A percentile compares a stretch with the other conserved stretches of the same genome.
Conservation (phyloP, 2,329 filamentous ascomycete species). For the Westerdykella sp. region DNA sequence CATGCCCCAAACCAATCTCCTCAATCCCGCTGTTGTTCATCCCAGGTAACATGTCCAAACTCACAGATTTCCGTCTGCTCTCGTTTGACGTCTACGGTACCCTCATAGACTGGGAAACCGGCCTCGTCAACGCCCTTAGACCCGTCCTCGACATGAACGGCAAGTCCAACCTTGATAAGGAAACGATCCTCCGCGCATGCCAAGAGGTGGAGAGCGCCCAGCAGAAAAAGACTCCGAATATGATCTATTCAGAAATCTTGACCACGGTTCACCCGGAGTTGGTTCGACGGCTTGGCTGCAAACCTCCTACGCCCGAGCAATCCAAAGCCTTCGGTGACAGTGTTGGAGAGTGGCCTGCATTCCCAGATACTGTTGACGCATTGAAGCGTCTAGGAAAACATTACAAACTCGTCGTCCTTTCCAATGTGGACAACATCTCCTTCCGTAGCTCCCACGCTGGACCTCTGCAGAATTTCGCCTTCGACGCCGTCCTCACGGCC, state of each 20-base stretch:
- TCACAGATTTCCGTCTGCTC: conserved; percentile 47
- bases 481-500: conserved; percentile 63
- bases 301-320: conserved; percentile 35
- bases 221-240: conserved; percentile 49
- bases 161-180: conserved; percentile 18
- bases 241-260: conserved; percentile 57
- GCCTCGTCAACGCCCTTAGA: conserved; percentile 52
- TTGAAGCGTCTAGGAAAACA: conserved; percentile 44
- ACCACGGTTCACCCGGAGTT: conserved; percentile 45
- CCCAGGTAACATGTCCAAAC: conserved; percentile 21
- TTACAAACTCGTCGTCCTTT: conserved; percentile 56
- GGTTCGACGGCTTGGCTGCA: conserved; percentile 41
- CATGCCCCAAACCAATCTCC: neutral
- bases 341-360: conserved; percentile 52
- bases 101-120: conserved; percentile 70
- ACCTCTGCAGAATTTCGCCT: conserved; percentile 48
- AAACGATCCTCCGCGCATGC: conserved; percentile 37
- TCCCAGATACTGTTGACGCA: conserved; percentile 52
- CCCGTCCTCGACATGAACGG: conserved; percentile 41
- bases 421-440: conserved; percentile 53
- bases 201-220: conserved; percentile 45
- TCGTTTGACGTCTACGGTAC: conserved; percentile 78
- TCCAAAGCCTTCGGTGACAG: conserved; percentile 47
- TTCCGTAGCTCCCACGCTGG: conserved; percentile 47
- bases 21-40: neutral